Conservation (phyloP, 495 filamentous ascomycete genomes). For the Penicillium simplicissimum region DNA sequence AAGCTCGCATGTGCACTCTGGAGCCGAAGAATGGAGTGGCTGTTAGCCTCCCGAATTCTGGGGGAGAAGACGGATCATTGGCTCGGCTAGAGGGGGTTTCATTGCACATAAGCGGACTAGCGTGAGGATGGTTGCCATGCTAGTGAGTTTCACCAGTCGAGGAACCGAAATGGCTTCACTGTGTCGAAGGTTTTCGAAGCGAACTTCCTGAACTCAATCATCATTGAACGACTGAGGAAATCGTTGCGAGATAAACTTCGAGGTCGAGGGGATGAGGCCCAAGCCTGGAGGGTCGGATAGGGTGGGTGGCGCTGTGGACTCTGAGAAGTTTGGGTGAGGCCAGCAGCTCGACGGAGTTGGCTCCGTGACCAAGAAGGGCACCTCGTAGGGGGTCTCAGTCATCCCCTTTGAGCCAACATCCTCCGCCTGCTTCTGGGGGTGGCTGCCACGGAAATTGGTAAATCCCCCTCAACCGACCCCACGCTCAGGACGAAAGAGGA, state of each 20-base stretch:
- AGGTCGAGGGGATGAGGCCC: background rate
- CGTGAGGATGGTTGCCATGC: background rate
- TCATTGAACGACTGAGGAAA: background rate
- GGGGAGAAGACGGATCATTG: slow-evolving; percentile 8
- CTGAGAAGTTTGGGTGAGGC: slow-evolving; percentile 1
- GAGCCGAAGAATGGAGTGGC: slow-evolving; percentile 3
- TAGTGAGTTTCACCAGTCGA: slow-evolving; percentile 1
- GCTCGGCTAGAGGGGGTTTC: slow-evolving; percentile 18
- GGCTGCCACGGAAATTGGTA: background rate
- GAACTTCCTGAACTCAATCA: background rate
- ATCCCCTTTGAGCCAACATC: background rate
- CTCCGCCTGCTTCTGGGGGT: background rate
- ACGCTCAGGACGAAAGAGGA: background rate
- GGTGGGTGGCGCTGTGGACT: background rate
- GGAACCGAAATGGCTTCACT: background rate
- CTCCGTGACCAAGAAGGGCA: slow-evolving; percentile 18
- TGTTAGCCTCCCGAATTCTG: slow-evolving; percentile 8
- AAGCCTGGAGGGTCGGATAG: slow-evolving; percentile 1
- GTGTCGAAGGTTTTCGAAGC: background rate
- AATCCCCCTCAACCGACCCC: background rate
- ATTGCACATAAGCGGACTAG: slow-evolving; percentile 1
- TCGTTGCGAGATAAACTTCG: background rate
- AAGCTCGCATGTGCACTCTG: slow-evolving; percentile 5
- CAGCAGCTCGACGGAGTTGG: slow-evolving; percentile 17
- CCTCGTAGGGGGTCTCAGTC: background rate